A percentile compares a stretch with the other conserved stretches of the same genome.
Conservation (phyloP, 352 stramenopile genomes). For the Saprolegnia diclina region DNA sequence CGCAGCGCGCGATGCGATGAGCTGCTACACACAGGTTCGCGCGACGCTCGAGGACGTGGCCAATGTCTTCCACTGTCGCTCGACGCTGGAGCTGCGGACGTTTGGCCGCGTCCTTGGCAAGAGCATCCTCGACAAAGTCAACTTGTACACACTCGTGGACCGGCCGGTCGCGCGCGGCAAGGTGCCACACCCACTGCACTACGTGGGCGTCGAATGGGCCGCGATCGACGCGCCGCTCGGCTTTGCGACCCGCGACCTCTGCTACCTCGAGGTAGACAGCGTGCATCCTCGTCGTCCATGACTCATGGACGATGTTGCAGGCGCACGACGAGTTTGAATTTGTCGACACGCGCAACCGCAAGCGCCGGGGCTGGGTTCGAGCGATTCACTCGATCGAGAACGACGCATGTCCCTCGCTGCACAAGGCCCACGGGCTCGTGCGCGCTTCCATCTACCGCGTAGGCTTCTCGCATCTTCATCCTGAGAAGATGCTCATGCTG, state of each 20-base stretch:
- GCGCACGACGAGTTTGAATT: constrained; percentile 25
- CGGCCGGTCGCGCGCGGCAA: neutral
- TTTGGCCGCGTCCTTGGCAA: constrained; percentile 20
- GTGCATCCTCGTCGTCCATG: neutral
- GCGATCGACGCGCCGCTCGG: constrained; percentile 11
- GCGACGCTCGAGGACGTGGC: constrained; percentile 17
- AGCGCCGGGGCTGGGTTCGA: constrained; percentile 19
- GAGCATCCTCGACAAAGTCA: constrained; percentile 11
- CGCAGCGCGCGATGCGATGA: constrained; percentile 17
- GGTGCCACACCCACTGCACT: neutral
- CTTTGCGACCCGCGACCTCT: constrained; percentile 13
- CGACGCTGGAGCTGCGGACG: neutral
- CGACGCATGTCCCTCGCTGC: neutral
- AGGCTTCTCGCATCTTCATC: neutral
- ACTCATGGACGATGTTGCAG: constrained; percentile 4
- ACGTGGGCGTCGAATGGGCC: constrained; percentile 20
- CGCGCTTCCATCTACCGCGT: constrained; percentile 11
- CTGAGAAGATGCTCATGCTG: neutral
- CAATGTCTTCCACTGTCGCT: neutral
- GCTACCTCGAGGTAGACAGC: constrained; percentile 16
- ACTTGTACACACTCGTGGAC: constrained; percentile 22
- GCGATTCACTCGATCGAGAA: constrained; percentile 20
- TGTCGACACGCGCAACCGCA: neutral
- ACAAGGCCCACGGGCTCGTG: neutral
- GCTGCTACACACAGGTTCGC: constrained; percentile 17